Conservation (phyloP, 2,329 filamentous ascomycete species). For the Diaporthe citrichinensis region DNA sequence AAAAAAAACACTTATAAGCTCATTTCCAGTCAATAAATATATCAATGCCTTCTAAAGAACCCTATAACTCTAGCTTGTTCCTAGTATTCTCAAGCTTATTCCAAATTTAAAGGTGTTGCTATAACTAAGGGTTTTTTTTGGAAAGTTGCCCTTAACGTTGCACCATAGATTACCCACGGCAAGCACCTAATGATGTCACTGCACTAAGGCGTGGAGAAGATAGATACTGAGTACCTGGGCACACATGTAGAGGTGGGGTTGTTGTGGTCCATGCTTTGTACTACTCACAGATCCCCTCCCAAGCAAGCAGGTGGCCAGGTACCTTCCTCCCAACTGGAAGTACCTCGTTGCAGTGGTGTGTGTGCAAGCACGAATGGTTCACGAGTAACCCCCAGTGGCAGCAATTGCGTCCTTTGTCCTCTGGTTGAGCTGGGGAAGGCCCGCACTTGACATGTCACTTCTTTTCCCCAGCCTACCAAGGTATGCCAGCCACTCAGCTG, state of each 20-base stretch:
- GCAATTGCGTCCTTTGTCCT: not conserved
- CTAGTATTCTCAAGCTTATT: too few relatives aligned
- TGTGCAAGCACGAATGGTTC: too few relatives aligned
- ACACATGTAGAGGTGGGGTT: not conserved
- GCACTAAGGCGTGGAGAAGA: not conserved
- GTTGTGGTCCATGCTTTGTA: not conserved
- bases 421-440: not conserved
- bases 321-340: not conserved
- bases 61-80: too few relatives aligned
- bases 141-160: too few relatives aligned
- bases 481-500: not conserved
- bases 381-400: not conserved
- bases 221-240: not conserved
- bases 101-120: too few relatives aligned
- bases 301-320: not conserved
- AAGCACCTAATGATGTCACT: slow-evolving; percentile 5
- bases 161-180: not conserved
- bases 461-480: not conserved
- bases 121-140: too few relatives aligned
- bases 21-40: too few relatives aligned
- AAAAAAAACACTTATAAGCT: too few relatives aligned
- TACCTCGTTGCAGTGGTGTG: not conserved
- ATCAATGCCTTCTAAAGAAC: too few relatives aligned
- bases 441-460: not conserved
- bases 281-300: not conserved